These are phyloP conservation scores for Mycosphaerella sp. DNA, from an alignment of 2,329 filamentous ascomycete species.

Conservation along the genomic window DNA sequence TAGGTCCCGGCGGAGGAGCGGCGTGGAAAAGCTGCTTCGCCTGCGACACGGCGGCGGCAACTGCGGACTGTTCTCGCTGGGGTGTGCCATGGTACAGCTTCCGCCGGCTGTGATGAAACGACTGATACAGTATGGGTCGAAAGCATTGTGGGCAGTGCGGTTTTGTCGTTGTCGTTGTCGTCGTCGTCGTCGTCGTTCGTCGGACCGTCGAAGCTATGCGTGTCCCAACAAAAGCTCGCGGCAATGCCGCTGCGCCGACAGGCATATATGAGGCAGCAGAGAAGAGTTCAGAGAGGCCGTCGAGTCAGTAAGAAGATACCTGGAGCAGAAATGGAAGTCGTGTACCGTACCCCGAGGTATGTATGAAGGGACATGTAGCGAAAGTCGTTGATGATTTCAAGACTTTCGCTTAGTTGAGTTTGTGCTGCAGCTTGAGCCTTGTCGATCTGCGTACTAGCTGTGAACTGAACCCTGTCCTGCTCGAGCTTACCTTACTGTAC, in stretches of 20 bases:
- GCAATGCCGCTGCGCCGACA: conserved; percentile 28
- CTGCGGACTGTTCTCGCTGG: conserved; percentile 51
- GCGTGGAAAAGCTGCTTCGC: conserved; percentile 67
- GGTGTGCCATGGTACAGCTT: conserved; percentile 34
- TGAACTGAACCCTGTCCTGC: no score
- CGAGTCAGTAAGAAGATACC: no score
- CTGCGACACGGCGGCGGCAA: conserved; percentile 64
- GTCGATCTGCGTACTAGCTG: background rate
- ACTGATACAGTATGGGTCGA: conserved; percentile 25
- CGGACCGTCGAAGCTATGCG: conserved; percentile 23
- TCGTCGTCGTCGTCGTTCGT: conserved; percentile 8
- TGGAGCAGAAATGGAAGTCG: background rate
- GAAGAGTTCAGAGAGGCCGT: background rate
- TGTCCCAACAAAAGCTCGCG: conserved; percentile 32
- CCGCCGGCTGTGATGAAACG: conserved; percentile 29
- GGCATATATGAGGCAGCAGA: conserved; percentile 29
- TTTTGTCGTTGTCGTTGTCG: conserved; percentile 15
- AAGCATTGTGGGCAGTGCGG: conserved; percentile 32
- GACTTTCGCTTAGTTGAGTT: no score
- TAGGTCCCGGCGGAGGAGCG: conserved; percentile 56
- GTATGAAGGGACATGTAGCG: background rate
- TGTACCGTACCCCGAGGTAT: no score
- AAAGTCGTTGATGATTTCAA: background rate
- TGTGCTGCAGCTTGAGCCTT: no score
- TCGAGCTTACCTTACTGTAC: no score